Base-by-base conservation (phyloP, 805 yeast species). In the Kregervanrija fluxuum region DNA sequence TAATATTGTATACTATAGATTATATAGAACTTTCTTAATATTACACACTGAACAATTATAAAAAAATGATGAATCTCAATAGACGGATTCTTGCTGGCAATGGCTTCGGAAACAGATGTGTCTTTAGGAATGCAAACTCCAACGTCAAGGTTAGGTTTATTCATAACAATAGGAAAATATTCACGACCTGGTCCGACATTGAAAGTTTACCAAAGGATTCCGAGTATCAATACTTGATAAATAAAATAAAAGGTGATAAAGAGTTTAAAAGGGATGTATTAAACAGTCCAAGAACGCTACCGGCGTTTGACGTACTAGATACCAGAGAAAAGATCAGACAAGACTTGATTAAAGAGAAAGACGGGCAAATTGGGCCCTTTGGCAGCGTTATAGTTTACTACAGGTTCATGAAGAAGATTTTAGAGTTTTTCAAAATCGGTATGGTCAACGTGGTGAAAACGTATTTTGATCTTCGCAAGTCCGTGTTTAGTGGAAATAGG, bases 341-440 rank as follows among this genome's bases (percentile, higher is more conserved):
- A 28, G 43, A 48, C 34, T 28, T 53, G 5, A 8, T 38, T 2
- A 22, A 42, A 16, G 48, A 46, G n/a, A 17, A 47, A 10, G 44
- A 48, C 3, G 46, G 46, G 5, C 11, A 45, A 9, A 8, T 30
- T 4, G 17, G 31, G 8, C 44, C 35, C 8, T 40, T 36, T 41
- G 49, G 48, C 33, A 37, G 35, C 1, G 14, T 46, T 4, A 42
- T 47, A 8, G 37, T 50, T 2, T 42, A 43, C 32, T 61, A 56
- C 40, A 48, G 55, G 30, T 43, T 50, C 16, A 45, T 50, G 28
- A 56, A 53, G 17, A 48, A 43, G 33, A 59, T 59, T 32, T 45
- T 80, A 35, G 58, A 58, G 5, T 80, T 81, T 56, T 83, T 82
- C 63, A 73, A 74, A 48, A 57, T 64, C 2, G 90, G 91, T 1